Conservation (phyloP, 768 basidiomycete genomes). For the Termitomyces eurrhizus region DNA sequence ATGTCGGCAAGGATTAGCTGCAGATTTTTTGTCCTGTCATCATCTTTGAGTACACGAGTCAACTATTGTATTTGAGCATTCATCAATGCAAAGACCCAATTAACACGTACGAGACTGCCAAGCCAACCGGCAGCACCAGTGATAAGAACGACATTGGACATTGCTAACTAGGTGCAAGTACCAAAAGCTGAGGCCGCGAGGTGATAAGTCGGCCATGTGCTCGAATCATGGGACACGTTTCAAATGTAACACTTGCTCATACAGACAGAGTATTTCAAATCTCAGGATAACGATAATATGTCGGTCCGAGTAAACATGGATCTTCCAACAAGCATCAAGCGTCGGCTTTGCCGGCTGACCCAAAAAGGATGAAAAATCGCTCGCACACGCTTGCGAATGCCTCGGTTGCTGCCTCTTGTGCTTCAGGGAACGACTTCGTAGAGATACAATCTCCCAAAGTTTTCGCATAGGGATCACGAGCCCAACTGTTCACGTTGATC, state of each 20-base stretch:
- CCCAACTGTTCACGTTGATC: slow-evolving; percentile 48
- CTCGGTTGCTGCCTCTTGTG: slow-evolving; percentile 41
- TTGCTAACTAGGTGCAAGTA: slow-evolving; percentile 4
- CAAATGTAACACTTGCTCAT: background rate
- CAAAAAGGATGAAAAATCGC: slow-evolving; percentile 37
- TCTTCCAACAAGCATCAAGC: background rate
- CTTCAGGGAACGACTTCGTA: slow-evolving; percentile 39
- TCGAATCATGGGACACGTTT: background rate
- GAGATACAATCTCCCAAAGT: slow-evolving; percentile 27
- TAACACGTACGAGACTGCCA: slow-evolving; percentile 30
- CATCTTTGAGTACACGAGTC: slow-evolving; percentile 26
- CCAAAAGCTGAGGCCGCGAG: background rate
- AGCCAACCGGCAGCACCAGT: slow-evolving; percentile 42
- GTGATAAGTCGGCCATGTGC: background rate
- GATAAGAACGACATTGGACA: slow-evolving; percentile 35
- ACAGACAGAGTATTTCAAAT: background rate
- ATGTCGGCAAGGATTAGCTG: slow-evolving; percentile 52
- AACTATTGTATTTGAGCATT: slow-evolving; percentile 26
- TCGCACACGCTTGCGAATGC: slow-evolving; percentile 37
- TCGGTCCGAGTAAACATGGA: background rate
- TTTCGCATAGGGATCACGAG: slow-evolving; percentile 39
- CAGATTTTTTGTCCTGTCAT: slow-evolving; percentile 31
- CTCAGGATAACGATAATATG: background rate
- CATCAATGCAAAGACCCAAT: background rate
- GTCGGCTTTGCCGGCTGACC: slow-evolving; percentile 36